Conservation (phyloP, 192 early-diverging fungal species). For the Phlyctochytrium arcticum region DNA sequence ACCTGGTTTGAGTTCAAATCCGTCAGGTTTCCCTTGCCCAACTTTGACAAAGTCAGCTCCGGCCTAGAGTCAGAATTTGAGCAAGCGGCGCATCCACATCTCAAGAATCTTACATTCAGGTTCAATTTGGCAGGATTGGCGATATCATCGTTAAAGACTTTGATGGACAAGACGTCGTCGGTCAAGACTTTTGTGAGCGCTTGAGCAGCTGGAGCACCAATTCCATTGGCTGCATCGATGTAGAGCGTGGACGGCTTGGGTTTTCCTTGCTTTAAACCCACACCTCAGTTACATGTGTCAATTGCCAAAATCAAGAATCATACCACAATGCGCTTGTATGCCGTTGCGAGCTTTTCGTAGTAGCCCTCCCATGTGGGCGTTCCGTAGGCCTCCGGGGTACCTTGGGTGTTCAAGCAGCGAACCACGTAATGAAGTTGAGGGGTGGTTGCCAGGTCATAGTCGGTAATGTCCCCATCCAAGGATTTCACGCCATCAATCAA, state of each 20-base stretch:
- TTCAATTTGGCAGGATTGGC: slow-evolving; percentile 74
- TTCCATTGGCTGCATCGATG: slow-evolving; percentile 94
- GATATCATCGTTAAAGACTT: slow-evolving; percentile 74
- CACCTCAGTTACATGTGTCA: no score
- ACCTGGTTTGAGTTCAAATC: slow-evolving; percentile 58
- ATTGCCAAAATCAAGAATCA: slow-evolving; percentile 18
- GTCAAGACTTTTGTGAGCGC: slow-evolving; percentile 67
- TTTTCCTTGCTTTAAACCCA: slow-evolving; percentile 76
- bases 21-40: slow-evolving; percentile 71
- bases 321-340: slow-evolving; percentile 80
- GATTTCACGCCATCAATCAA: slow-evolving; percentile 79
- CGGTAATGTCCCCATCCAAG: slow-evolving; percentile 60
- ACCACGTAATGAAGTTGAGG: slow-evolving; percentile 96
- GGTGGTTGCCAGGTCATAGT: slow-evolving; percentile 89
- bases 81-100: not conserved
- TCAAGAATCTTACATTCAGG: slow-evolving; percentile 56
- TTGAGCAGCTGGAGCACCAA: slow-evolving; percentile 86
- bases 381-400: slow-evolving; percentile 74
- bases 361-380: slow-evolving; percentile 90
- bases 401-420: slow-evolving; percentile 79
- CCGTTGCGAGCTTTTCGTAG: slow-evolving; percentile 81
- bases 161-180: slow-evolving; percentile 58
- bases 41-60: slow-evolving; percentile 99
- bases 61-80: slow-evolving; percentile 45
- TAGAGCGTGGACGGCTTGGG: slow-evolving; percentile 60